These are phyloP conservation scores for Daldinia bambusicola DNA, from an alignment of 495 filamentous ascomycete genomes.

Conservation along the genomic window DNA sequence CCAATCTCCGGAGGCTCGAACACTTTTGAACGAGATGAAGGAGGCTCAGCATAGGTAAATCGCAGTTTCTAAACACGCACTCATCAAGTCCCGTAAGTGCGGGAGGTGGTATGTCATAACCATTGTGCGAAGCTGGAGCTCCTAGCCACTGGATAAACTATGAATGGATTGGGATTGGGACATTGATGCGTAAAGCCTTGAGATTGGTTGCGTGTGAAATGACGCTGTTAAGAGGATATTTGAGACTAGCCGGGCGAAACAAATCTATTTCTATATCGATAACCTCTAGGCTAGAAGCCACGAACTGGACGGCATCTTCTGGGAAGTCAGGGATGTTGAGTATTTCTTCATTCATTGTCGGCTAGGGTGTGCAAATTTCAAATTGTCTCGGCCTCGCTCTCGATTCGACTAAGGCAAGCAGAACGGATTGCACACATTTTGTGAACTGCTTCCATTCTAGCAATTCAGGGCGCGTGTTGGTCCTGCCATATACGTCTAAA, in stretches of 20 bases:
- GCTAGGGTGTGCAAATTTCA: conserved; percentile 45
- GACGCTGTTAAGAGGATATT: background rate
- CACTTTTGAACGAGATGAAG: conserved; percentile 49
- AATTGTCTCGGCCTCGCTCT: conserved; percentile 45
- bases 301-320: conserved; percentile 32
- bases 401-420: conserved; percentile 51
- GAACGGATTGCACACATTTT: conserved; percentile 32
- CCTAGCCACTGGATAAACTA: conserved; percentile 21
- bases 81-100: conserved; percentile 43
- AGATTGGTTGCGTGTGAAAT: conserved; percentile 11
- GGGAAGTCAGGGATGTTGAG: conserved; percentile 50
- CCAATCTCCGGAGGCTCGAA: conserved; percentile 47
- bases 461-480: too few species aligned
- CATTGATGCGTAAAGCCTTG: background rate
- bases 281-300: conserved; percentile 47
- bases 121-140: background rate
- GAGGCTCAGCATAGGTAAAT: conserved; percentile 13
- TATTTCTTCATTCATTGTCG: conserved; percentile 38
- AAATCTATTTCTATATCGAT: conserved; percentile 41
- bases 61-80: conserved; percentile 47
- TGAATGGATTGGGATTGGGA: background rate
- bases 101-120: conserved; percentile 6
- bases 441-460: background rate
- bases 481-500: too few species aligned
- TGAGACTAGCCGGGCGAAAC: background rate